These are phyloP conservation scores for Penstemon davidsonii DNA, from an alignment of 257 asterid genomes.

Conservation along the genomic window DNA sequence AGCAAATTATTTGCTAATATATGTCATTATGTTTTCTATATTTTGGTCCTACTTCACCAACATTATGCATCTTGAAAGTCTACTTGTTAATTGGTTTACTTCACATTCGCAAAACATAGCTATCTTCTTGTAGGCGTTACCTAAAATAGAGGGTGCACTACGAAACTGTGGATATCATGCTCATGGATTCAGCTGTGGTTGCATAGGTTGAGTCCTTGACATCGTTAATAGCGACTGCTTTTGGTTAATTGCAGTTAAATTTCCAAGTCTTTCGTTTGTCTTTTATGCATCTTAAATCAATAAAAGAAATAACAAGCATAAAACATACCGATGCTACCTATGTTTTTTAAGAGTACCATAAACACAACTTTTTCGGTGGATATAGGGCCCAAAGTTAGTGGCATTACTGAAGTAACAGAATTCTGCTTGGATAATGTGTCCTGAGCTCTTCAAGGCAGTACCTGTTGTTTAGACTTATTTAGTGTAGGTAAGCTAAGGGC, in stretches of 20 bases:
- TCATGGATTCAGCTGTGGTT: conserved; percentile 14
- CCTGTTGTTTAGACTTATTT: too few species aligned
- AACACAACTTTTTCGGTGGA: too few species aligned
- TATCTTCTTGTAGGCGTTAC: not conserved
- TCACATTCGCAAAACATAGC: conserved; percentile 1
- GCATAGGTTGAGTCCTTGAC: conserved; percentile 2
- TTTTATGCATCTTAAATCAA: too few species aligned
- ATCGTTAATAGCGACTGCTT: not conserved
- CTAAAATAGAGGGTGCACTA: conserved; percentile 5
- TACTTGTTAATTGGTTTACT: conserved; percentile 4
- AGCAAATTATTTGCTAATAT: conserved; percentile 7
- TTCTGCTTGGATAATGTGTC: too few species aligned
- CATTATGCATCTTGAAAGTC: not conserved
- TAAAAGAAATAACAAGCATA: too few species aligned
- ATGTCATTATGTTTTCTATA: conserved; percentile 9
- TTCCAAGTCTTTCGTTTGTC: too few species aligned
- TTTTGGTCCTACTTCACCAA: conserved; percentile 10
- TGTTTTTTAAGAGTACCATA: too few species aligned
- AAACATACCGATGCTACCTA: too few species aligned
- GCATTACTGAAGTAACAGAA: too few species aligned
- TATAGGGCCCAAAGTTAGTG: too few species aligned
- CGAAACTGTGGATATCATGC: not conserved
- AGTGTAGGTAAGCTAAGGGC: too few species aligned
- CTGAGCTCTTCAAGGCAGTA: too few species aligned
- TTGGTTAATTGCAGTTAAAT: not conserved